phyloP scores from a whole-genome alignment of 108 stramenopile species.

The Cyclotella sp. region DNA sequence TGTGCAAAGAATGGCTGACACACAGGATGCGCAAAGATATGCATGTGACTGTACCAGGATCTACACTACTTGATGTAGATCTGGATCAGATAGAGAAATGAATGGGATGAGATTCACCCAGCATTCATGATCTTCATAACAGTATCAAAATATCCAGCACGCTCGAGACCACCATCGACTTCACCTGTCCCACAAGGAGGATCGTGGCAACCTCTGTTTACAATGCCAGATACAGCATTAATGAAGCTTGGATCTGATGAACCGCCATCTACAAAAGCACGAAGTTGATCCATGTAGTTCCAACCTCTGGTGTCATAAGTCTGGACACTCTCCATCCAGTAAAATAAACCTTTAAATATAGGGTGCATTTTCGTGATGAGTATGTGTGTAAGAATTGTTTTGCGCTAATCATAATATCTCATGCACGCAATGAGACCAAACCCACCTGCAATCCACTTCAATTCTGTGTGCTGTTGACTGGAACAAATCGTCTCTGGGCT shows the following conservation, averaged over 20 bases:
- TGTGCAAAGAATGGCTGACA: too few relatives aligned
- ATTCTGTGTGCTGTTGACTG: conserved; percentile 28
- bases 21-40: too few relatives aligned
- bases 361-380: too few relatives aligned
- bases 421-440: not conserved
- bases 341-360: conserved; percentile 24
- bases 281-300: conserved; percentile 47
- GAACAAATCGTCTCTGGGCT: conserved; percentile 30
- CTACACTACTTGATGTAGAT: not conserved
- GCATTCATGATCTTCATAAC: conserved; percentile 6
- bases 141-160: conserved; percentile 12
- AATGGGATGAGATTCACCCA: not conserved
- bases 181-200: conserved; percentile 42
- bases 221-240: conserved; percentile 49
- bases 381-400: too few relatives aligned
- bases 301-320: conserved; percentile 45
- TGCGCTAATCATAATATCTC: too few relatives aligned
- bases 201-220: conserved; percentile 48
- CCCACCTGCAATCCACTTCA: conserved; percentile 56
- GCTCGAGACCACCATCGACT: conserved; percentile 23
- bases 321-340: conserved; percentile 57
- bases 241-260: conserved; percentile 41
- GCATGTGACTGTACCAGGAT: not conserved
- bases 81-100: not conserved
- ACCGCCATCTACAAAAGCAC: conserved; percentile 50